Percentiles rank a stretch among this genome's conserved stretches.
phyloP scores from a whole-genome alignment of 2,329 filamentous ascomycete species.

The Penicillium sp. region DNA sequence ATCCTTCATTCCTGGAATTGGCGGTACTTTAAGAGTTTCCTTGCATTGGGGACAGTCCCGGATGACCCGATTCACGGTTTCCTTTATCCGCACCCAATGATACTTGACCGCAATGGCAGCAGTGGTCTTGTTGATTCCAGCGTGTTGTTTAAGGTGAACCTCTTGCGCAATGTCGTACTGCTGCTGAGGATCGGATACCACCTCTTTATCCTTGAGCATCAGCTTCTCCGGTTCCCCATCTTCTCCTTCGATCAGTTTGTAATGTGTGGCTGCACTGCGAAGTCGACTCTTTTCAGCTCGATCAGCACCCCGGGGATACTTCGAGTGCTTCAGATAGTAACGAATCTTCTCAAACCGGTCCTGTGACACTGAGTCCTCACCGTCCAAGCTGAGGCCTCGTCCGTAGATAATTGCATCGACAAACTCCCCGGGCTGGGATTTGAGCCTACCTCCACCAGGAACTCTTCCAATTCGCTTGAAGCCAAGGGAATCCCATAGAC shows the following conservation, averaged over 20 bases:
- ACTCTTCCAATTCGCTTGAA: conserved; percentile 91
- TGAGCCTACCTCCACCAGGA: conserved; percentile 67
- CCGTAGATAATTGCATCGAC: conserved; percentile 80
- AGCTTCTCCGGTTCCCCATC: conserved; percentile 64
- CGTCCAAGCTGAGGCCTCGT: conserved; percentile 59
- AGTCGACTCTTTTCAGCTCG: conserved; percentile 93
- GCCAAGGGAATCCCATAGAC: conserved; percentile 86
- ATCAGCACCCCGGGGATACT: conserved; percentile 90
- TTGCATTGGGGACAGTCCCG: conserved; percentile 89
- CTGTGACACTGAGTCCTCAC: conserved; percentile 83
- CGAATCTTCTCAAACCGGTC: conserved; percentile 98
- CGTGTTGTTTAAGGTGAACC: conserved; percentile 74
- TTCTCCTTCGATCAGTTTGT: conserved; percentile 66
- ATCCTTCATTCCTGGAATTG: conserved; percentile 29
- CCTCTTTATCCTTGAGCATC: conserved; percentile 97
- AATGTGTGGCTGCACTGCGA: conserved; percentile 89
- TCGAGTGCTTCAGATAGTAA: conserved; percentile 91
- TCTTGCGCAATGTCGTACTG: conserved; percentile 86
- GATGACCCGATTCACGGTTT: conserved; percentile 93
- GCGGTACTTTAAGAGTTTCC: conserved; percentile 64
- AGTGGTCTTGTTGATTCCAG: conserved; percentile 97
- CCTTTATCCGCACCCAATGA: conserved; percentile 97
- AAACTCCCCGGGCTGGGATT: conserved; percentile 65
- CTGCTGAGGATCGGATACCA: conserved; percentile 81
- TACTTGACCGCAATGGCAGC: conserved; percentile 90